Conservation (phyloP, 2,329 filamentous ascomycete genomes). For the Apiospora saccharicola region DNA sequence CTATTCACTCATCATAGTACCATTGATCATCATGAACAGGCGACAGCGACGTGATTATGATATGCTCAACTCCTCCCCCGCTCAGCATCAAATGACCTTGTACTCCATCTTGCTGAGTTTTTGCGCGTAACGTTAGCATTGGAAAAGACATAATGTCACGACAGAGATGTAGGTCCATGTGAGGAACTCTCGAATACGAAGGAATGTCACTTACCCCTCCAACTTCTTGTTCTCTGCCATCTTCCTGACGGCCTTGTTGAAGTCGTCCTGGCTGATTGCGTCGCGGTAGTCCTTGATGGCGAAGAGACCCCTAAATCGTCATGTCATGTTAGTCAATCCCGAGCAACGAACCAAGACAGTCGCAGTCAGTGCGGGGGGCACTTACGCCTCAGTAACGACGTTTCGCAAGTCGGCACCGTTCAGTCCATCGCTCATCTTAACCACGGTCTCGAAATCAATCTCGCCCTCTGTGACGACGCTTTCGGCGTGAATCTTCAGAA, state of each 20-base stretch:
- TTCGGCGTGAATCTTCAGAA: constrained; percentile 94
- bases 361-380: constrained; percentile 37
- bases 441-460: constrained; percentile 97
- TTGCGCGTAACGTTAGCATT: not conserved
- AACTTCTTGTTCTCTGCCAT: constrained; percentile 97
- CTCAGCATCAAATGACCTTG: no score
- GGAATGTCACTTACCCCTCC: constrained; percentile 79
- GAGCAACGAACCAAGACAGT: constrained; percentile 15
- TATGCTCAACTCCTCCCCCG: no score
- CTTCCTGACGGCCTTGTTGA: constrained; percentile 99
- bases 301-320: constrained; percentile 76
- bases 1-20: no score
- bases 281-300: constrained; percentile 99
- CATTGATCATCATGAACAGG: no score
- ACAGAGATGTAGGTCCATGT: no score
- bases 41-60: no score
- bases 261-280: constrained; percentile 96
- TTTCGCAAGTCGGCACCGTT: constrained; percentile 98
- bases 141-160: not conserved
- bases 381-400: constrained; percentile 97
- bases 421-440: constrained; percentile 99
- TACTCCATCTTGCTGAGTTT: not conserved
- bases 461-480: constrained; percentile 91
- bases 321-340: constrained; percentile 37
- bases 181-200: not conserved